Evolutionary conservation across 2,329 filamentous ascomycete species (phyloP).

Genomic region (Canariomyces notabilis): DNA sequence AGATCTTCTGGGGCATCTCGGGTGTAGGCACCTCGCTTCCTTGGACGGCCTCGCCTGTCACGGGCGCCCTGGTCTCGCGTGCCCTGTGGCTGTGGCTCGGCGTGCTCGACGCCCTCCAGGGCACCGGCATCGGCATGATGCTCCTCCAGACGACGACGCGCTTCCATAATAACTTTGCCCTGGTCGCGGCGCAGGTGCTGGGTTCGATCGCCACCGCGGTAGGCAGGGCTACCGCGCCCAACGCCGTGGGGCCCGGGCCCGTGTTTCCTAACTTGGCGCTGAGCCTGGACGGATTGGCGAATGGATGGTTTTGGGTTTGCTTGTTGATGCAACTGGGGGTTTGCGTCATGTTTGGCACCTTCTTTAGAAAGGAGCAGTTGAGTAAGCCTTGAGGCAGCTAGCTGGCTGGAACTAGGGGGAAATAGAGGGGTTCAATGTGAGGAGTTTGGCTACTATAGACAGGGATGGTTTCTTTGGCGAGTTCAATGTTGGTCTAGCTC

Average conservation of each 20-base stretch:
- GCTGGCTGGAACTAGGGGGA: too few relatives aligned
- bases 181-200: slow-evolving; percentile 56
- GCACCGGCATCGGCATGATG: slow-evolving; percentile 63
- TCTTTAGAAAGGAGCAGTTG: slow-evolving; percentile 53
- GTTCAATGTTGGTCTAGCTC: too few relatives aligned
- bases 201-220: slow-evolving; percentile 58
- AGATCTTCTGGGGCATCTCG: slow-evolving; percentile 61
- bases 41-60: slow-evolving; percentile 51
- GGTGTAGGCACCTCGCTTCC: slow-evolving; percentile 56
- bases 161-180: slow-evolving; percentile 57
- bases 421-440: too few relatives aligned
- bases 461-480: too few relatives aligned
- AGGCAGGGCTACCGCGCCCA: slow-evolving; percentile 54
- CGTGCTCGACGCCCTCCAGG: slow-evolving; percentile 58
- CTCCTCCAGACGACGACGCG: slow-evolving; percentile 59
- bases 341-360: slow-evolving; percentile 50
- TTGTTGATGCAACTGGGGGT: slow-evolving; percentile 53
- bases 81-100: slow-evolving; percentile 63
- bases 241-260: slow-evolving; percentile 53
- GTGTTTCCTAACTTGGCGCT: slow-evolving; percentile 58
- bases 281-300: slow-evolving; percentile 40
- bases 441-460: too few relatives aligned
- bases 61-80: slow-evolving; percentile 50
- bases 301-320: slow-evolving; percentile 57
- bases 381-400: slow-evolving; percentile 39